These are phyloP conservation scores for Delphinella strobiligena DNA, from an alignment of 2,329 filamentous ascomycete genomes.

Conservation along the genomic window DNA sequence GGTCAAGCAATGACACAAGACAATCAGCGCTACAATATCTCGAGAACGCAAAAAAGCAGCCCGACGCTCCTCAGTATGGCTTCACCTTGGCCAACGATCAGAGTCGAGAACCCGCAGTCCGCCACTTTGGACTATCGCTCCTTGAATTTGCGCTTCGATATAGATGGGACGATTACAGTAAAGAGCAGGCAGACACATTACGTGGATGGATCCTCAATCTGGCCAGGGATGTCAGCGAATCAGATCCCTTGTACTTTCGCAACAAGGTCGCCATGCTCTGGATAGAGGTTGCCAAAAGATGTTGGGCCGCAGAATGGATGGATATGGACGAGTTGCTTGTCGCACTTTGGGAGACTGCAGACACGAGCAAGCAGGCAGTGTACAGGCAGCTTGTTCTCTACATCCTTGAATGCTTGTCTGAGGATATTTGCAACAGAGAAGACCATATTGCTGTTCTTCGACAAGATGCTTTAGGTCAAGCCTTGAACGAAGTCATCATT, in stretches of 20 bases:
- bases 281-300: slow-evolving; percentile 87
- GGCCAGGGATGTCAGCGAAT: slow-evolving; percentile 54
- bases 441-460: slow-evolving; percentile 75
- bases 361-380: slow-evolving; percentile 27
- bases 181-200: slow-evolving; percentile 55
- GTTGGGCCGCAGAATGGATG: slow-evolving; percentile 83
- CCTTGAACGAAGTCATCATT: slow-evolving; percentile 88
- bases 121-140: slow-evolving; percentile 87
- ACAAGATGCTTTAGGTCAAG: slow-evolving; percentile 73
- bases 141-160: slow-evolving; percentile 84
- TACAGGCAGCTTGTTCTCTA: slow-evolving; percentile 82
- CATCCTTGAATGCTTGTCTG: slow-evolving; percentile 81
- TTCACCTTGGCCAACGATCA: slow-evolving; percentile 68
- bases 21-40: slow-evolving; percentile 75
- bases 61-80: slow-evolving; percentile 72
- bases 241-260: slow-evolving; percentile 70
- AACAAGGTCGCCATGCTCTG: slow-evolving; percentile 93
- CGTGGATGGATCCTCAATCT: slow-evolving; percentile 69
- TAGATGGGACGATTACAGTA: slow-evolving; percentile 62
- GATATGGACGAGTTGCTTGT: slow-evolving; percentile 83
- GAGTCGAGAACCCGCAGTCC: slow-evolving; percentile 65
- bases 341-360: slow-evolving; percentile 54
- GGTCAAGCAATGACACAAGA: slow-evolving; percentile 68
- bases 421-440: slow-evolving; percentile 86
- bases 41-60: slow-evolving; percentile 68